Evolutionary conservation across 2,329 filamentous ascomycete genomes (phyloP).

Genomic region (Myriosclerotinia scirpicola): DNA sequence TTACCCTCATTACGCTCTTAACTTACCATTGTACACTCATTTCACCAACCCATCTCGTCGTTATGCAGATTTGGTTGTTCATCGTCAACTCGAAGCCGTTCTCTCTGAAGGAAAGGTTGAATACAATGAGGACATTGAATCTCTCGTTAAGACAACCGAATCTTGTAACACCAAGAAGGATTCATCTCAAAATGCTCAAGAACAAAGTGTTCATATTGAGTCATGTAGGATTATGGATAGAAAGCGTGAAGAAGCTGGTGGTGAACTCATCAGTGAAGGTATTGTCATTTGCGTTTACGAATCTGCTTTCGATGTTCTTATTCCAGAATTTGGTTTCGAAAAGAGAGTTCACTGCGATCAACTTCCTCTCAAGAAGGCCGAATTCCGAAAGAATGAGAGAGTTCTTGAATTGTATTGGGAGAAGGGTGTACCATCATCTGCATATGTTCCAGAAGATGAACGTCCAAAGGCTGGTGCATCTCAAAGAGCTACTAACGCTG

Average conservation of each 20-base stretch:
- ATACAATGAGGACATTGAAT: conserved; percentile 86
- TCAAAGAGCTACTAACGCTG: conserved; percentile 71
- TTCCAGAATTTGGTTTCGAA: conserved; percentile 97
- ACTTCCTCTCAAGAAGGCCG: conserved; percentile 96
- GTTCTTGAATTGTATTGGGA: conserved; percentile 98
- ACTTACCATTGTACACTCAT: conserved; percentile 92
- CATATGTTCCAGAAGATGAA: conserved; percentile 95
- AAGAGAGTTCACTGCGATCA: conserved; percentile 99
- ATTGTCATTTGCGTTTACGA: conserved; percentile 98
- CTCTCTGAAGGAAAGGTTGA: conserved; percentile 80
- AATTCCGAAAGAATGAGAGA: conserved; percentile 94
- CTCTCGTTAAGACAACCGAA: conserved; percentile 86
- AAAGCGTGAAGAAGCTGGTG: conserved; percentile 79
- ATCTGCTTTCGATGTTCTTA: conserved; percentile 96
- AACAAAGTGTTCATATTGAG: conserved; percentile 98
- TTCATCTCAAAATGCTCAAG: conserved; percentile 93
- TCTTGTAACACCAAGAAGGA: conserved; percentile 99
- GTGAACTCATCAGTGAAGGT: conserved; percentile 91
- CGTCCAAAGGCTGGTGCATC: conserved; percentile 79
- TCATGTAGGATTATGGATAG: conserved; percentile 96
- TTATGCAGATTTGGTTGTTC: conserved; percentile 92
- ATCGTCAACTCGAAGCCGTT: conserved; percentile 87
- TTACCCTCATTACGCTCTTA: conserved; percentile 86
- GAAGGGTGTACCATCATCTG: conserved; percentile 95
- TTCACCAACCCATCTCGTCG: conserved; percentile 94